Conservation (phyloP, 441 rosid species). For the Metrosideros polymorpha region DNA sequence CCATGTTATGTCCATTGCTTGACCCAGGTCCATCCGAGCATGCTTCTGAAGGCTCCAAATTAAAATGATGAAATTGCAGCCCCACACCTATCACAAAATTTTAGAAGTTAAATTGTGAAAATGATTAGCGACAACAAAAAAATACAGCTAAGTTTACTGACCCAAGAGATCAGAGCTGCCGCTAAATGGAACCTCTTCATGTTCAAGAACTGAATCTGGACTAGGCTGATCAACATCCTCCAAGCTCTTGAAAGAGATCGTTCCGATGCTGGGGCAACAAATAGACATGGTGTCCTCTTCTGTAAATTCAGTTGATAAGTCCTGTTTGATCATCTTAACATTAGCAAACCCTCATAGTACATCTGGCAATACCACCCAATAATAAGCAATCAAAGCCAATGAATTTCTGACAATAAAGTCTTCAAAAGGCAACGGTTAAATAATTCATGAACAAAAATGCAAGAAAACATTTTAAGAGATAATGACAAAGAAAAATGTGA, state of each 20-base stretch:
- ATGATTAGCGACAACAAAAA: background rate
- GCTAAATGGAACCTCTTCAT: constrained; percentile 19
- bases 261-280: constrained; percentile 25
- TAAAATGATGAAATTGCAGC: constrained; percentile 34
- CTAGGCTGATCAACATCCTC: constrained; percentile 63
- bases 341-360: background rate
- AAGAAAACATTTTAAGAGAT: background rate
- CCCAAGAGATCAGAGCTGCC: constrained; percentile 26
- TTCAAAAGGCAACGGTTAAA: background rate
- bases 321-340: constrained; percentile 14
- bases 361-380: background rate
- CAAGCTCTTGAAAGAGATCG: constrained; percentile 33
- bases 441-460: background rate
- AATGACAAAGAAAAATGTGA: background rate
- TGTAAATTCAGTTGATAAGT: constrained; percentile 16
- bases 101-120: background rate
- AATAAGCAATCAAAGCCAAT: background rate
- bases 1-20: constrained; percentile 39
- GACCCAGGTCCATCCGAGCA: constrained; percentile 49
- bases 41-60: constrained; percentile 37
- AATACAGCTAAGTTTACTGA: constrained; percentile 12
- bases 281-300: constrained; percentile 35
- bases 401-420: background rate
- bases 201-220: constrained; percentile 79
- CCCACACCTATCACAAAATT: constrained; percentile 25